Conservation (phyloP, 2,329 filamentous ascomycete genomes). For the Orbilia oligospora region DNA sequence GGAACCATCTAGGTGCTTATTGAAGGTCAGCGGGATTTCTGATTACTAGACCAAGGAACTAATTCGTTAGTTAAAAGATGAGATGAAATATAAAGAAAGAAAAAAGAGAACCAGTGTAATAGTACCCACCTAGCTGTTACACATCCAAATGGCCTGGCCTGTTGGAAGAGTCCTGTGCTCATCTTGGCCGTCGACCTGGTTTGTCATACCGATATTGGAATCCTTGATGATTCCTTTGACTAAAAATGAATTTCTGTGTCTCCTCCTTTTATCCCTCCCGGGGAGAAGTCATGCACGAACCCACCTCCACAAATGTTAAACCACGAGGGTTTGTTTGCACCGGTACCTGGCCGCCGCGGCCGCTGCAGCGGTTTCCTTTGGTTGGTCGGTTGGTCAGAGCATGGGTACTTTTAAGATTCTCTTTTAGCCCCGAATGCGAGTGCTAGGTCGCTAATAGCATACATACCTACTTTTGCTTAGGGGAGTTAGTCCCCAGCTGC, state of each 20-base stretch:
- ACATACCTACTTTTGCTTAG: too few species aligned
- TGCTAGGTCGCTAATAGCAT: too few species aligned
- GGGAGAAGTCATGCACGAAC: neutral
- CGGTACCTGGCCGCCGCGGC: slow-evolving; percentile 2
- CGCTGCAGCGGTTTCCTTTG: slow-evolving; percentile 4
- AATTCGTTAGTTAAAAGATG: slow-evolving; percentile 1
- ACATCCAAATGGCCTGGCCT: slow-evolving; percentile 24
- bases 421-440: neutral
- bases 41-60: too few species aligned
- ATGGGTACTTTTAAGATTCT: slow-evolving; percentile 31
- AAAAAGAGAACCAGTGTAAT: neutral
- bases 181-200: slow-evolving; percentile 32
- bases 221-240: slow-evolving; percentile 31
- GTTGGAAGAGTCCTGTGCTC: slow-evolving; percentile 44
- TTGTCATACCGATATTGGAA: slow-evolving; percentile 19
- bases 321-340: slow-evolving; percentile 5
- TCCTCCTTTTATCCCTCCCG: neutral
- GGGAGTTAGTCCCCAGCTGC: neutral
- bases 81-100: neutral
- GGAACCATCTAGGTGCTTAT: slow-evolving; percentile 8
- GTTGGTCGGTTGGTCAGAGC: slow-evolving; percentile 6
- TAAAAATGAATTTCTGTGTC: neutral
- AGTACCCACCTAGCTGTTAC: slow-evolving; percentile 37
- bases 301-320: slow-evolving; percentile 8
- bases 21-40: neutral